These are phyloP conservation scores for Streptanthus diversifolius DNA, from an alignment of 345 rosid genomes.

Conservation along the genomic window DNA sequence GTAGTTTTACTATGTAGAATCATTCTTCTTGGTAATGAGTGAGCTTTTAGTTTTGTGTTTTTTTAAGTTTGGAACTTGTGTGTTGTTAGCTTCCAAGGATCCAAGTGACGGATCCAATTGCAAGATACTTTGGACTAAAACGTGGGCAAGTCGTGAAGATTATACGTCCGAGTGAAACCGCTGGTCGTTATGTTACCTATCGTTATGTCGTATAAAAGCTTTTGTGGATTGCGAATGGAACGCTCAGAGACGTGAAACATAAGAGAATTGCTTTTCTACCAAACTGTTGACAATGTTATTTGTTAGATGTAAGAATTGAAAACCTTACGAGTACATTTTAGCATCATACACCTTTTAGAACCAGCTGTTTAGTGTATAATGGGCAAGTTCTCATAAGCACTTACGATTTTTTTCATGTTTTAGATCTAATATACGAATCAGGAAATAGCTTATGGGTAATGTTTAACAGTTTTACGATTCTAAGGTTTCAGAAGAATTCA, in stretches of 20 bases:
- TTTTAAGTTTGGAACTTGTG: background rate
- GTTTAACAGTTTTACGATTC: background rate
- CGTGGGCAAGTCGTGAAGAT: constrained; percentile 77
- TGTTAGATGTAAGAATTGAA: background rate
- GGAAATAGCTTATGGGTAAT: background rate
- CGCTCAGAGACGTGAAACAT: background rate
- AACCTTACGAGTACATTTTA: background rate
- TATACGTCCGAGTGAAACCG: constrained; percentile 67
- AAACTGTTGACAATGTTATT: background rate
- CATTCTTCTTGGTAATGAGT: background rate
- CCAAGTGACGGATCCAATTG: constrained; percentile 59
- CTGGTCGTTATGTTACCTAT: constrained; percentile 67
- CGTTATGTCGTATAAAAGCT: constrained; percentile 48
- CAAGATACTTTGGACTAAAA: constrained; percentile 62
- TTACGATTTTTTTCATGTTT: background rate
- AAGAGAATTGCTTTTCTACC: background rate
- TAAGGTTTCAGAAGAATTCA: background rate
- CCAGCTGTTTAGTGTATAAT: background rate
- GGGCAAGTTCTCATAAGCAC: background rate
- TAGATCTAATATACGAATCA: background rate
- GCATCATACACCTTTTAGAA: background rate
- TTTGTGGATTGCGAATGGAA: background rate
- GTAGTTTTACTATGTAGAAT: background rate
- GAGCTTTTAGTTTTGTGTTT: background rate
- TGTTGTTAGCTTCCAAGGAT: constrained; percentile 55